Evolutionary conservation across 176 grass and related monocot species (phyloP).

Genomic region (Lolium rigidum): DNA sequence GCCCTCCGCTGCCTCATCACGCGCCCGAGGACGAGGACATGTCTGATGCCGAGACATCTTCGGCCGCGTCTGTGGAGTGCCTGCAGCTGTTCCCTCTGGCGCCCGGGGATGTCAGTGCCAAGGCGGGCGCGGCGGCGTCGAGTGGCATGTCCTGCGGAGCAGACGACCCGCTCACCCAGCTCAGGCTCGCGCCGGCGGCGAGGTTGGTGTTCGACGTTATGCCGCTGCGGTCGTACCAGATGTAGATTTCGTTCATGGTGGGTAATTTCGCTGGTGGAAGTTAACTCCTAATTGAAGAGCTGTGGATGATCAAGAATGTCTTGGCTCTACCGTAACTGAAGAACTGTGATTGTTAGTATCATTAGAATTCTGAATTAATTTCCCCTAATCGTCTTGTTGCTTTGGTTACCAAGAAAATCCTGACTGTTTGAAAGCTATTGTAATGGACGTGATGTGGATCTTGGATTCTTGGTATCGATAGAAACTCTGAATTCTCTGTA

Average conservation of each 20-base stretch:
- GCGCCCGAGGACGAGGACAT: background rate
- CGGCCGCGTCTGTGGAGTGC: background rate
- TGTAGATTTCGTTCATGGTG: slow-evolving; percentile 14
- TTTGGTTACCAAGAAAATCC: background rate
- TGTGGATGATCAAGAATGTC: background rate
- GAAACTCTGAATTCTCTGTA: too few species aligned
- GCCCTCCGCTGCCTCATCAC: background rate
- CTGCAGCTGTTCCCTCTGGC: slow-evolving; percentile 20
- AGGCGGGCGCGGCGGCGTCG: background rate
- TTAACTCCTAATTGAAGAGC: background rate
- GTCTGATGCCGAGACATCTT: background rate
- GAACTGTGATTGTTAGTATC: background rate
- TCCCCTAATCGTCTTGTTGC: background rate
- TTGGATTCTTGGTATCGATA: too few species aligned
- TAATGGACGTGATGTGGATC: too few species aligned
- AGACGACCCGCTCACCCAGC: background rate
- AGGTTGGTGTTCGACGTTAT: slow-evolving; percentile 1
- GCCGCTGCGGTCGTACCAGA: slow-evolving; percentile 10
- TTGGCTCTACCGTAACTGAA: background rate
- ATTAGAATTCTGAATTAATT: background rate
- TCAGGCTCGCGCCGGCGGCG: slow-evolving; percentile 20
- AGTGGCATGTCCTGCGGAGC: slow-evolving; percentile 11
- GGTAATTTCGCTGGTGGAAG: background rate
- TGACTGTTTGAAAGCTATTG: too few species aligned
- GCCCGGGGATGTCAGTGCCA: background rate